Evolutionary conservation across 1,139 yeast genomes (phyloP).

Genomic region (Debaryomyces nepalensis): DNA sequence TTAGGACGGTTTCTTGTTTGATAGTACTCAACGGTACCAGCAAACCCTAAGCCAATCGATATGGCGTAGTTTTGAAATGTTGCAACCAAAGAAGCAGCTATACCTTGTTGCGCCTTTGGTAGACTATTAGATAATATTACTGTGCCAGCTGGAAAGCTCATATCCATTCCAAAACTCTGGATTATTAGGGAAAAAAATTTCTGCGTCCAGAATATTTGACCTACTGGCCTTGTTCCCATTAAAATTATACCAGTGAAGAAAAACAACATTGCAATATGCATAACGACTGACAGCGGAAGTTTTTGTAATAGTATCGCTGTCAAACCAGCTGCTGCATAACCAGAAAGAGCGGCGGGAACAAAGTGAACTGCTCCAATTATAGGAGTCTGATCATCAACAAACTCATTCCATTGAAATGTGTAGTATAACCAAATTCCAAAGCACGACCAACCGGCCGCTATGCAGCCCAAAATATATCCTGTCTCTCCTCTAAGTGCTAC

Average conservation of each 20-base stretch:
- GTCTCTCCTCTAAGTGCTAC: conserved; percentile 46
- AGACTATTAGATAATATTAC: conserved; percentile 54
- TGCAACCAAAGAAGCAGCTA: conserved; percentile 66
- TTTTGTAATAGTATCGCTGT: conserved; percentile 44
- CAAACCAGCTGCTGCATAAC: conserved; percentile 50
- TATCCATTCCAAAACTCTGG: conserved; percentile 66
- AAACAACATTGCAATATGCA: conserved; percentile 49
- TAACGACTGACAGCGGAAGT: conserved; percentile 45
- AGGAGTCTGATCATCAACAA: conserved; percentile 36
- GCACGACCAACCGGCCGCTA: conserved; percentile 63
- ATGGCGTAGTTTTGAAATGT: conserved; percentile 67
- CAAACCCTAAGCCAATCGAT: conserved; percentile 65
- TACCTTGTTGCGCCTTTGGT: conserved; percentile 61
- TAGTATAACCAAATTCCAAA: conserved; percentile 64
- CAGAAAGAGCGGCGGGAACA: conserved; percentile 45
- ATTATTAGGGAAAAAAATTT: conserved; percentile 52
- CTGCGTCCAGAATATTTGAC: conserved; percentile 58
- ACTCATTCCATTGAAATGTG: conserved; percentile 38
- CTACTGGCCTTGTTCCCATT: conserved; percentile 49
- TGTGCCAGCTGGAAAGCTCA: conserved; percentile 67
- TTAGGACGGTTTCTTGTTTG: conserved; percentile 35
- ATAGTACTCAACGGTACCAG: conserved; percentile 62
- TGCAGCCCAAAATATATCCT: conserved; percentile 50
- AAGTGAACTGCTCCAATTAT: conserved; percentile 44
- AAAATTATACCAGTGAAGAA: conserved; percentile 47